Evolutionary conservation across 2,329 filamentous ascomycete species (phyloP), one percentile per base, ranked within the genome.

Genomic region (Ophiobolus disseminans): DNA sequence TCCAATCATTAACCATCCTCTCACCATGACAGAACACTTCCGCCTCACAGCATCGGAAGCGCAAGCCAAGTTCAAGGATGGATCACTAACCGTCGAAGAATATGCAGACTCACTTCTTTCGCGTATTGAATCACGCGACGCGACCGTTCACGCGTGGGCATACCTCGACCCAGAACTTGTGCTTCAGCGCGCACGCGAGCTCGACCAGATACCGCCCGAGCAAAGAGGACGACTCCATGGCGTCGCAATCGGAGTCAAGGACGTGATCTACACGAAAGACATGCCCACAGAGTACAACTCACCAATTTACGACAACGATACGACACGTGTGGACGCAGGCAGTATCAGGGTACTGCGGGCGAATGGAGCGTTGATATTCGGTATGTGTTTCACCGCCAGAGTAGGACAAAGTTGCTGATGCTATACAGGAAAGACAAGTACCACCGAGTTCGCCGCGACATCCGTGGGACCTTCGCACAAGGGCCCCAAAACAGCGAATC

Each of bases 381-480:
- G 68, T 55, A 53, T 9, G 41, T 13, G 8, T 31, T 4, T n/a
- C 16, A 34, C 2, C 13, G 14, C 14, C 32, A 20, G 20, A 17
- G 6, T 7, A 25, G 2, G 3, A 30, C 19, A 3, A 28, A 7
- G 8, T 14, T 37, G 13, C 34, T 25, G 23, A 38, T 20, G 11
- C 17, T 14, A 5, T 4, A 3, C 34, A 65, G 63, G 65, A 13
- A 72, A 85, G 60, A 83, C 82, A 1, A 82, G 80, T 0, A 88
- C 85, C 0, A 86, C 86, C 0, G 84, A 88, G 60, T 87, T 88
- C 57, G 83, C 85, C 0, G 79, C 82, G 2, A 83, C 78, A 0
- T 76, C 75, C 1, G 68, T 75, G 11, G 84, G 84, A 0, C 59
- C 59, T 11, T 53, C 55, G 16, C 41, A 63, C 45, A 58, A 57